Percentiles rank a stretch among this genome's conserved stretches.
Evolutionary conservation across 768 basidiomycete species (phyloP).

Genomic region (Mycena galopus): DNA sequence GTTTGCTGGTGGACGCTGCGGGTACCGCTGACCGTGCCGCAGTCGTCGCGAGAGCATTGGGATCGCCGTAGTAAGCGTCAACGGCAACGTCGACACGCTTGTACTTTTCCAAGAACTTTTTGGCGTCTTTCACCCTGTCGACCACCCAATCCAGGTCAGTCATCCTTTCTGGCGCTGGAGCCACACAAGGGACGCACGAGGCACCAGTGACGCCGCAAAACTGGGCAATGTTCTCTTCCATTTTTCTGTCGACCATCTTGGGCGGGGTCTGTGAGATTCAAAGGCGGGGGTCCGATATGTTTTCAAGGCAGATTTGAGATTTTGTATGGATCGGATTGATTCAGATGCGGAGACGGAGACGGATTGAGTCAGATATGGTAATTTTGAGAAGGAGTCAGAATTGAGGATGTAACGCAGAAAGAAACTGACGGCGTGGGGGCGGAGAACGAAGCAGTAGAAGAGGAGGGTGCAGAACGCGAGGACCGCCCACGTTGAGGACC

Average conservation of each 20-base stretch:
- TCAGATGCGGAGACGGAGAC: background rate
- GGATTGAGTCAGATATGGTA: constrained; percentile 7
- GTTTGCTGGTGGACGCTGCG: constrained; percentile 64
- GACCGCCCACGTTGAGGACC: constrained; percentile 22
- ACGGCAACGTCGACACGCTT: constrained; percentile 79
- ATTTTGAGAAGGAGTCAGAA: background rate
- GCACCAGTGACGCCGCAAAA: constrained; percentile 79
- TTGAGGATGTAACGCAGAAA: background rate
- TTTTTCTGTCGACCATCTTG: constrained; percentile 56
- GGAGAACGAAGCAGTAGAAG: background rate
- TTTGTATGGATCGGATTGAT: background rate
- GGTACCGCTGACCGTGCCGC: constrained; percentile 35
- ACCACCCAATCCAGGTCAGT: background rate
- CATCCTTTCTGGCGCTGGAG: background rate
- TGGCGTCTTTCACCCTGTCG: constrained; percentile 68
- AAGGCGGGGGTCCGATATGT: background rate
- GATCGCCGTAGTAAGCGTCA: constrained; percentile 79
- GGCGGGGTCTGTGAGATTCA: background rate
- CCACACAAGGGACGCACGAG: constrained; percentile 64
- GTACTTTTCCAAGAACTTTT: constrained; percentile 76
- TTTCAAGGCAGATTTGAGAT: background rate
- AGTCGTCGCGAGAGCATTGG: constrained; percentile 48
- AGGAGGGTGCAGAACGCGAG: constrained; percentile 13
- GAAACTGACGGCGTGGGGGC: constrained; percentile 1
- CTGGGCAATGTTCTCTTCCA: constrained; percentile 65